phyloP scores from a whole-genome alignment of 768 basidiomycete species.

The Termitomyces sp. region DNA sequence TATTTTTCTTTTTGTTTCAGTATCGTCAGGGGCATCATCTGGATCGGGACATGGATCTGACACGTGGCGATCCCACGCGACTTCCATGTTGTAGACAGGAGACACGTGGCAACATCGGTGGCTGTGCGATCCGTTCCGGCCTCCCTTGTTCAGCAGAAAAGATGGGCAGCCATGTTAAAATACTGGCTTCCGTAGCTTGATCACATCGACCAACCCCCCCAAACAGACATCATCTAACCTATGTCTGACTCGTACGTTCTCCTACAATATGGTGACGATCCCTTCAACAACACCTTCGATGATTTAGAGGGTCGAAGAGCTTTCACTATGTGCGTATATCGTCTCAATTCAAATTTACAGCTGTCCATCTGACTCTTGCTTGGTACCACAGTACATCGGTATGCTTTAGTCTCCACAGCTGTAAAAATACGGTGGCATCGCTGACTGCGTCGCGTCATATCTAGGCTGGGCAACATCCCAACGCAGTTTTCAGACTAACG shows the following conservation, averaged over 20 bases:
- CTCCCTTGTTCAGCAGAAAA: conserved; percentile 23
- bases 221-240: background rate
- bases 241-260: conserved; percentile 40
- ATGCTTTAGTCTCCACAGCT: background rate
- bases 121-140: conserved; percentile 33
- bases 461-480: conserved; percentile 56
- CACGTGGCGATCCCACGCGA: conserved; percentile 36
- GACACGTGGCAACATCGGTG: conserved; percentile 30
- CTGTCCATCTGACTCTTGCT: conserved; percentile 13
- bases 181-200: conserved; percentile 16
- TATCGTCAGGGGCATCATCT: conserved; percentile 8
- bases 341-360: background rate
- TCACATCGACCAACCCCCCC: conserved; percentile 15
- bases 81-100: conserved; percentile 7
- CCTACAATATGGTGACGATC: conserved; percentile 63
- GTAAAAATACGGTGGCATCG: background rate
- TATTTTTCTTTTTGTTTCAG: conserved; percentile 8
- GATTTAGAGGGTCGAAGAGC: conserved; percentile 63
- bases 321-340: conserved; percentile 60
- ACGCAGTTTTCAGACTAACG: conserved; percentile 58
- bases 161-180: conserved; percentile 4
- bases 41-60: conserved; percentile 13
- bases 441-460: background rate
- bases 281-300: conserved; percentile 56
- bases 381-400: conserved; percentile 12